phyloP scores from a whole-genome alignment of 2,329 filamentous ascomycete species.

The Beauveria sp. region DNA sequence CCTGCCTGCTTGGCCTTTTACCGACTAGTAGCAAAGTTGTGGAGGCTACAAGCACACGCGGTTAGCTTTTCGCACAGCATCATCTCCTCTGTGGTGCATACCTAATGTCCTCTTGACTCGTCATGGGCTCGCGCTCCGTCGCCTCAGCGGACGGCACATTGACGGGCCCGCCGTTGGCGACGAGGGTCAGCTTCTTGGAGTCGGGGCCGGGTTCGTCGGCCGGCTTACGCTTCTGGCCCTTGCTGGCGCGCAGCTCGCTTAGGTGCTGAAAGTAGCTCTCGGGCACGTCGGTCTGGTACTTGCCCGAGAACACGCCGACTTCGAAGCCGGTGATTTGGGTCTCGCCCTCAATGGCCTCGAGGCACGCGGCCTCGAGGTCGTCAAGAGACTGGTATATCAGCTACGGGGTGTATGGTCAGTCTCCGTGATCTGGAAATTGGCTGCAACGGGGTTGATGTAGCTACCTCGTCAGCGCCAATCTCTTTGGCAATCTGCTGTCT shows the following conservation, averaged over 20 bases:
- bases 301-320: constrained; percentile 84
- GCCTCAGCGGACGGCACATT: constrained; percentile 30
- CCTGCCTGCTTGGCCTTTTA: not conserved
- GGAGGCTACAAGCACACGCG: not conserved
- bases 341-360: constrained; percentile 56
- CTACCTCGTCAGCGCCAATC: constrained; percentile 32
- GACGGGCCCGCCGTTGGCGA: constrained; percentile 40
- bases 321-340: constrained; percentile 56
- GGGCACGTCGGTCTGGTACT: constrained; percentile 74
- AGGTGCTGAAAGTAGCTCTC: constrained; percentile 77
- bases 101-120: constrained; percentile 25
- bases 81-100: constrained; percentile 13
- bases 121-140: constrained; percentile 9
- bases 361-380: constrained; percentile 74
- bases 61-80: not conserved
- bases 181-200: constrained; percentile 7
- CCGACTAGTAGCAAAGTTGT: not conserved
- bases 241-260: constrained; percentile 51
- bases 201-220: not conserved
- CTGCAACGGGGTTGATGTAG: not conserved
- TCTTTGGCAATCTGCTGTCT: constrained; percentile 31
- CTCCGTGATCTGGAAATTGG: not conserved
- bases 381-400: constrained; percentile 57
- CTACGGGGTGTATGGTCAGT: not conserved
- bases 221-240: constrained; percentile 42